Percentiles rank a stretch among this genome's conserved stretches.
These are phyloP conservation scores for Murraya koenigii DNA, from an alignment of 345 rosid genomes.

Conservation along the genomic window DNA sequence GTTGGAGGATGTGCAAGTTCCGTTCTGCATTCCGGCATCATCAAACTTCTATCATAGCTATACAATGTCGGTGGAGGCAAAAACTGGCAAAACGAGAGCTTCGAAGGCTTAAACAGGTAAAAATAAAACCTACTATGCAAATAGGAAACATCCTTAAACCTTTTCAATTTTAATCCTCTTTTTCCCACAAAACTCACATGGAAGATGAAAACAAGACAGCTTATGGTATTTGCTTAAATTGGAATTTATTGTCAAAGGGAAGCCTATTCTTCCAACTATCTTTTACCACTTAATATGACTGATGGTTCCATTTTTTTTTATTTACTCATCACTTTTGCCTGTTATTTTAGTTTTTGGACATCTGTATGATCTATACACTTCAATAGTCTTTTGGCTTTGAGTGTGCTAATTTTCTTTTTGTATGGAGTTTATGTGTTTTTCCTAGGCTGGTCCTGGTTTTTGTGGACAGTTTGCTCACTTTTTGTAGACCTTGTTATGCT, in stretches of 20 bases:
- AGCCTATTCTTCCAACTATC: background rate
- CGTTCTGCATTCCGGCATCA: conserved; percentile 54
- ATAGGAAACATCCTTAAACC: background rate
- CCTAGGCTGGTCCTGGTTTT: background rate
- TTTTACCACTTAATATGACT: background rate
- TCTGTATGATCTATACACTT: background rate
- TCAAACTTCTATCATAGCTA: conserved; percentile 64
- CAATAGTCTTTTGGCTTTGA: background rate
- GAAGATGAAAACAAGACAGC: background rate
- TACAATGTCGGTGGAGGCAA: conserved; percentile 90
- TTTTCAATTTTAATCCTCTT: background rate
- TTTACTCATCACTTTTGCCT: background rate
- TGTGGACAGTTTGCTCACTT: background rate
- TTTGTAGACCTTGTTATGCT: background rate
- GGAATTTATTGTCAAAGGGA: background rate
- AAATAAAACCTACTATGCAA: background rate
- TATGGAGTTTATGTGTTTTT: background rate
- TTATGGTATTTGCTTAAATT: background rate
- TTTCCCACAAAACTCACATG: background rate
- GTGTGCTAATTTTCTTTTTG: background rate
- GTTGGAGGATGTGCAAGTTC: conserved; percentile 75
- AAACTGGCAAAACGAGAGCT: conserved; percentile 83
- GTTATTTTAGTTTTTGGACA: background rate
- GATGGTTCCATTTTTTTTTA: background rate
- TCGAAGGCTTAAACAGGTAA: conserved; percentile 71